phyloP scores from a whole-genome alignment of 2,329 filamentous ascomycete species.

The Trichophyton mentagrophytes region DNA sequence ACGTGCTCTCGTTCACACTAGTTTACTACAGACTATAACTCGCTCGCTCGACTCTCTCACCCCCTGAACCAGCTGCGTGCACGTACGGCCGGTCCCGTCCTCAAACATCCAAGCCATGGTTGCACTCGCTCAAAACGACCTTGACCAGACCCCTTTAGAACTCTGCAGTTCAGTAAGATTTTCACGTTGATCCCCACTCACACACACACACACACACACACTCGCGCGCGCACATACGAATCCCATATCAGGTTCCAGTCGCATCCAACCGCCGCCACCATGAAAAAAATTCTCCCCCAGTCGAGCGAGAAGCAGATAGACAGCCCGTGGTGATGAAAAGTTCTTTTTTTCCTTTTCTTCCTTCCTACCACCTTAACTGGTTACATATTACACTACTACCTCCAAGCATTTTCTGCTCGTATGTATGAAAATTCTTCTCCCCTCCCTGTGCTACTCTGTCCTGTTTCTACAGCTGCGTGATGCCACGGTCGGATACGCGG shows the following conservation, averaged over 20 bases:
- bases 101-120: background rate
- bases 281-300: background rate
- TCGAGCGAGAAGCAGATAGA: background rate
- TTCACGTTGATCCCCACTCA: background rate
- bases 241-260: background rate
- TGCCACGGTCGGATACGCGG: background rate
- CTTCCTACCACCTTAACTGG: no score
- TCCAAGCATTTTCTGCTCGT: background rate
- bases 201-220: background rate
- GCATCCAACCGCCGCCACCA: background rate
- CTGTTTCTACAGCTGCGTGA: background rate
- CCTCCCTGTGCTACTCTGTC: background rate
- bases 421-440: background rate
- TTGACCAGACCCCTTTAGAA: background rate
- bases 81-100: background rate
- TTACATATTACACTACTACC: no score
- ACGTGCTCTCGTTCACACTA: no score
- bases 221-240: no score
- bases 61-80: background rate
- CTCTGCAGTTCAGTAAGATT: background rate
- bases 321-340: background rate
- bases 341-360: no score
- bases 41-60: background rate
- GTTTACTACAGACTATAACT: no score
- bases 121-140: background rate